These are phyloP conservation scores for Ceratorhiza oryzae-sativae DNA, from an alignment of 1,284 basidiomycete species.

Conservation along the genomic window DNA sequence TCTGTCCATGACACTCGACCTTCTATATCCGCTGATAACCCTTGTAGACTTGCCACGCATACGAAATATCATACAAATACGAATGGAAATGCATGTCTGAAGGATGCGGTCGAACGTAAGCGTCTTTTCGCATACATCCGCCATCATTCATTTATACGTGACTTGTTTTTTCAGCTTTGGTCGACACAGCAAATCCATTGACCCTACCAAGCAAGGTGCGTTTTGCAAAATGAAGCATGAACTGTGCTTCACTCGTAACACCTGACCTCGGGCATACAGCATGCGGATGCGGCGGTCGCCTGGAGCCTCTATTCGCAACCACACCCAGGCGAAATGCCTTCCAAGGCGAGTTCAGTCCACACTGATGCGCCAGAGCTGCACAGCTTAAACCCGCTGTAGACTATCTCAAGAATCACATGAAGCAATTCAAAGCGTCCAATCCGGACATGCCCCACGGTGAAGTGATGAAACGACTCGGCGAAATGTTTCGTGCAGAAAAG, in stretches of 20 bases:
- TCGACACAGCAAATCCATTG: conserved; percentile 77
- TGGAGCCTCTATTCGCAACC: background rate
- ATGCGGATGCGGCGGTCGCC: conserved; percentile 36
- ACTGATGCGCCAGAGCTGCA: background rate
- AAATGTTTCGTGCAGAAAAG: conserved; percentile 37
- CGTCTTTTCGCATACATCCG: background rate
- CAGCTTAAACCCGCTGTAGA: conserved; percentile 16
- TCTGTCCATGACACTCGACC: background rate
- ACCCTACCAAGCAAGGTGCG: conserved; percentile 68
- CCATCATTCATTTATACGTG: background rate
- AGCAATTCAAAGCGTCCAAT: conserved; percentile 37
- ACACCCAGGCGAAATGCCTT: background rate
- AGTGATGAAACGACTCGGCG: conserved; percentile 43
- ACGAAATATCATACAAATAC: conserved; percentile 78
- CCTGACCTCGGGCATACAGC: background rate
- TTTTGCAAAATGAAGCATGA: conserved; percentile 39
- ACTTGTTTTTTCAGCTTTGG: conserved; percentile 63
- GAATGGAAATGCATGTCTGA: conserved; percentile 70
- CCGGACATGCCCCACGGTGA: conserved; percentile 41
- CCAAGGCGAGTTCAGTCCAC: background rate
- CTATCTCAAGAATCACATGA: conserved; percentile 41
- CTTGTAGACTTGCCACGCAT: conserved; percentile 70
- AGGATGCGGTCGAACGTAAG: conserved; percentile 69
- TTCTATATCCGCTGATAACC: background rate
- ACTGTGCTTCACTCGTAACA: background rate